Evolutionary conservation across 441 rosid species (phyloP).

Genomic region (Bocquillonia castaneifolia): DNA sequence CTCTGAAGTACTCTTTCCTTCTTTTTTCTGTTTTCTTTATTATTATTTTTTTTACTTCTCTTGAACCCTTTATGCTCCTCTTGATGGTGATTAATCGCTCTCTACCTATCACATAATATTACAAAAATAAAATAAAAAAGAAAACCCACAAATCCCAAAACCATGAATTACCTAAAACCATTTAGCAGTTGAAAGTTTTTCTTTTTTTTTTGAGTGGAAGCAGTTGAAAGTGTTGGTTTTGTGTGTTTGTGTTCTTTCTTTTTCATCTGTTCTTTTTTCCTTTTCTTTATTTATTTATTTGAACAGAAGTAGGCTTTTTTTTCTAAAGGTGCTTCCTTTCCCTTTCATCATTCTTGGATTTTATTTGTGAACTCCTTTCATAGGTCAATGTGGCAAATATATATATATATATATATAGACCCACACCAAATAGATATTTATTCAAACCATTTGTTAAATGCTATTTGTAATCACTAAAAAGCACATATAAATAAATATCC

Average conservation of each 20-base stretch:
- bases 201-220: too few species aligned
- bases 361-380: not conserved
- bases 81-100: not conserved
- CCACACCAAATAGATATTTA: too few species aligned
- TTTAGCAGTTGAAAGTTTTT: slow-evolving; percentile 6
- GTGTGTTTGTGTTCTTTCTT: slow-evolving; percentile 1
- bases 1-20: too few species aligned
- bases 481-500: slow-evolving; percentile 11
- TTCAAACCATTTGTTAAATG: slow-evolving; percentile 2
- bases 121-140: not conserved
- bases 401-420: not conserved
- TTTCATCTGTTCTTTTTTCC: not conserved
- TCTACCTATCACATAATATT: not conserved
- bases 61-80: not conserved
- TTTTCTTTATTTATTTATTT: not conserved
- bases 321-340: not conserved
- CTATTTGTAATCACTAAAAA: slow-evolving; percentile 9
- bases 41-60: not conserved
- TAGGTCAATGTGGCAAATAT: not conserved
- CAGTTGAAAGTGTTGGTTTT: slow-evolving; percentile 8
- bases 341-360: not conserved
- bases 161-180: slow-evolving; percentile 18
- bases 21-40: not conserved
- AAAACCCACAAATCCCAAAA: slow-evolving; percentile 1
- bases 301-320: not conserved